These are phyloP conservation scores for Paraphoma sp. DNA, from an alignment of 2,329 filamentous ascomycete species.

Conservation along the genomic window DNA sequence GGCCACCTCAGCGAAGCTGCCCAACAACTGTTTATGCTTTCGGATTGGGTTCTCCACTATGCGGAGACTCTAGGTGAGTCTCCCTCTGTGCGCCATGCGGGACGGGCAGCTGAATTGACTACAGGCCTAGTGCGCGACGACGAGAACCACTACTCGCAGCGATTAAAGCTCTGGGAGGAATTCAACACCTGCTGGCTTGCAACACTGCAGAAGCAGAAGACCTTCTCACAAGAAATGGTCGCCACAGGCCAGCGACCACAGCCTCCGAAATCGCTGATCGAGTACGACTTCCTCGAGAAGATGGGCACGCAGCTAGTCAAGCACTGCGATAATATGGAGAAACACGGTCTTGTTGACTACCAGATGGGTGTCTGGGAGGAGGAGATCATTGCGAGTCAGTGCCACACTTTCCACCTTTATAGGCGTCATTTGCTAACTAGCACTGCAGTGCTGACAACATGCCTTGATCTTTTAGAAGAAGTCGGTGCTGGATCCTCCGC, in stretches of 20 bases:
- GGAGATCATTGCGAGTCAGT: conserved; percentile 82
- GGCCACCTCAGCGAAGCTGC: conserved; percentile 67
- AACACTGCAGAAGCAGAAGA: conserved; percentile 82
- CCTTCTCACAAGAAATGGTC: conserved; percentile 68
- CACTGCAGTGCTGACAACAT: conserved; percentile 58
- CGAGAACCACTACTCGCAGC: conserved; percentile 73
- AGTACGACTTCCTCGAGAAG: conserved; percentile 71
- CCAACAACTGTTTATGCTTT: conserved; percentile 65
- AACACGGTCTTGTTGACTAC: conserved; percentile 94
- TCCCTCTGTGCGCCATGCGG: conserved; percentile 20
- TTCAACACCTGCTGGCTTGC: conserved; percentile 94
- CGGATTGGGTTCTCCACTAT: conserved; percentile 71
- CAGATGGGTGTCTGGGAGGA: conserved; percentile 97
- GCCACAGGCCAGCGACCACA: conserved; percentile 64
- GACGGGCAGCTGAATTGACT: conserved; percentile 52
- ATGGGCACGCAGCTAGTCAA: conserved; percentile 84
- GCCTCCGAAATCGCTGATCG: conserved; percentile 69
- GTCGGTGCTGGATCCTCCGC: conserved; percentile 39
- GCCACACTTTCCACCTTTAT: not conserved
- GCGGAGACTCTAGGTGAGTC: conserved; percentile 70
- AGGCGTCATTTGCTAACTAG: conserved; percentile 8
- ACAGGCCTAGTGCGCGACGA: conserved; percentile 86
- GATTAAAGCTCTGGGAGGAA: conserved; percentile 87
- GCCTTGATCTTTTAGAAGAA: conserved; percentile 61
- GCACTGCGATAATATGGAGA: conserved; percentile 85